These are phyloP conservation scores for Clausena lansium DNA, from an alignment of 345 rosid species.

Conservation along the genomic window DNA sequence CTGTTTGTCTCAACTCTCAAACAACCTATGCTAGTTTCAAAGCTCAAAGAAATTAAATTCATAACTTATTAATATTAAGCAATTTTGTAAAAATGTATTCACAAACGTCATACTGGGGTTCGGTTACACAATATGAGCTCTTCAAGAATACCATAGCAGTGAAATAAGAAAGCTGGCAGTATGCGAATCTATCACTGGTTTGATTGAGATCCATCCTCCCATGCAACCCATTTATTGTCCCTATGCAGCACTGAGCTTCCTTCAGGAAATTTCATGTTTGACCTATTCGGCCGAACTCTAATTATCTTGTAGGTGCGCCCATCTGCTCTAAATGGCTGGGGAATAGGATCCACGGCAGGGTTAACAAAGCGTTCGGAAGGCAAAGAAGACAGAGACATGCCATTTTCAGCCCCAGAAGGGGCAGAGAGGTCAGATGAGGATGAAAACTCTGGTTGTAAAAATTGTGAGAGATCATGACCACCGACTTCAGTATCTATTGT, in stretches of 20 bases:
- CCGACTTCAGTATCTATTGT: constrained; percentile 3
- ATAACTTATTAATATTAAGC: neutral
- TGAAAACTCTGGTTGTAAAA: constrained; percentile 19
- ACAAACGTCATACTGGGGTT: neutral
- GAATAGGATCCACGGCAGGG: neutral
- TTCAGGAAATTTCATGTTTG: constrained; percentile 23
- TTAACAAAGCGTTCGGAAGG: neutral
- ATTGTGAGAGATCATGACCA: neutral
- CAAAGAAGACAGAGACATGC: neutral
- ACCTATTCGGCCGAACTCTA: constrained; percentile 19
- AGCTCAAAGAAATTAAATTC: neutral
- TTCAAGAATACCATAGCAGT: neutral
- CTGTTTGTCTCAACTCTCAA: neutral
- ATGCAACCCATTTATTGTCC: constrained; percentile 31
- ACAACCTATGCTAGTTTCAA: neutral
- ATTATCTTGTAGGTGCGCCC: neutral
- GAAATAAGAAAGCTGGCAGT: neutral
- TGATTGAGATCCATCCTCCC: constrained; percentile 10
- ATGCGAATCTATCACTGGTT: neutral
- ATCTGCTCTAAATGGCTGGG: neutral
- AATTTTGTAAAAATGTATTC: neutral
- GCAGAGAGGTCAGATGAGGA: neutral
- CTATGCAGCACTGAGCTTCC: constrained; percentile 21
- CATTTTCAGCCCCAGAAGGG: neutral
- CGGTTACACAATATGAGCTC: neutral